Evolutionary conservation across 1,284 basidiomycete genomes (phyloP).

Genomic region (Somion occarium): DNA sequence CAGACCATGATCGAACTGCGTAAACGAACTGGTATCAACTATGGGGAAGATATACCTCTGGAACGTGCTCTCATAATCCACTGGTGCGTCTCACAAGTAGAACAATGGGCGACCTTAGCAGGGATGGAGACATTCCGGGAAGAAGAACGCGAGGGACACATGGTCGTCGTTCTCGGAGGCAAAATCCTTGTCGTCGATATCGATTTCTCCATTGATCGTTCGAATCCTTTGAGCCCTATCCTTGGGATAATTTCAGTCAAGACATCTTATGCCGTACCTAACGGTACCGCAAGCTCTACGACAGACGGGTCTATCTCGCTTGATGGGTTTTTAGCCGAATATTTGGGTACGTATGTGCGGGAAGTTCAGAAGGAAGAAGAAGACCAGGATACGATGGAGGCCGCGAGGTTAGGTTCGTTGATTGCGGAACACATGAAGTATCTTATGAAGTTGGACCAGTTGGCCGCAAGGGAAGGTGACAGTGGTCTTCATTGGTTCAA

Average conservation of each 20-base stretch:
- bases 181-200: conserved; percentile 76
- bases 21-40: conserved; percentile 39
- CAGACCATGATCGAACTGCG: conserved; percentile 41
- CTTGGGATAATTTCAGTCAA: conserved; percentile 54
- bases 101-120: conserved; percentile 52
- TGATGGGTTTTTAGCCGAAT: conserved; percentile 54
- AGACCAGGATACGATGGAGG: conserved; percentile 44
- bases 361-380: conserved; percentile 58
- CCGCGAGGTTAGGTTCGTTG: conserved; percentile 40
- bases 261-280: conserved; percentile 66
- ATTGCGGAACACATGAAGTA: conserved; percentile 59
- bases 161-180: conserved; percentile 62
- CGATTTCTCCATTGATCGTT: conserved; percentile 47
- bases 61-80: conserved; percentile 38
- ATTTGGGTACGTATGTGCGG: conserved; percentile 48
- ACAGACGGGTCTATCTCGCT: conserved; percentile 51
- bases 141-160: conserved; percentile 40
- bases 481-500: conserved; percentile 71
- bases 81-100: conserved; percentile 54
- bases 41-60: conserved; percentile 59
- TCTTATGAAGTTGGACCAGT: conserved; percentile 63
- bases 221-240: conserved; percentile 29
- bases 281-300: conserved; percentile 32
- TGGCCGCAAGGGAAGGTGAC: conserved; percentile 55
- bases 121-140: conserved; percentile 75